Evolutionary conservation across 495 filamentous ascomycete species (phyloP), one percentile per base, ranked within the genome.

Genomic region (Aspergillus saccharolyticus): DNA sequence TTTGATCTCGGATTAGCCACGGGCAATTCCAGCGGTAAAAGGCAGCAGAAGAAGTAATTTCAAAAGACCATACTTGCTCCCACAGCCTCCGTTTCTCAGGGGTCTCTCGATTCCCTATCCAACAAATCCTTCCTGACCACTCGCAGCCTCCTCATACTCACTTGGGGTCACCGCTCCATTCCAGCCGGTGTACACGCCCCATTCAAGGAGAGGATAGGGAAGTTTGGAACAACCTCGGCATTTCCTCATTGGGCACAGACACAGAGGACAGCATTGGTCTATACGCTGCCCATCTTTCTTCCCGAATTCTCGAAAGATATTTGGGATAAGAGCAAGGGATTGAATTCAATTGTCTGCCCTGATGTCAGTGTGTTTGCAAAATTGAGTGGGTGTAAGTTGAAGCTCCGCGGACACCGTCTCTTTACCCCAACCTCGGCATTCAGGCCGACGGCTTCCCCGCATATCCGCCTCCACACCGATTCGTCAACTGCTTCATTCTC

Each of bases 181-280:
- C 53, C 58, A 60, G 22, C 58, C 53, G 4, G 53, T 52, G 48
- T 56, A 56, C 0, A 53, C 58, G 0, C 58, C 58, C 19, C 52
- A 7, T 44, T 60, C 48, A n/a, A n/a, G n/a, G n/a, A n/a, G n/a
- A n/a, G n/a, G n/a, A n/a, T n/a, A n/a, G n/a, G n/a, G n/a, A n/a
- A n/a, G n/a, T n/a, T n/a, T n/a, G n/a, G n/a, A n/a, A n/a, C 7
- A 2, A 39, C 33, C 33, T 39, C 33, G 33, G 33, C 33, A 39
- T 39, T 39, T 39, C 33, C 33, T 39, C 7, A 39, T 39, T 12
- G 33, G 33, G 33, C 33, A n/a, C n/a, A n/a, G n/a, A n/a, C n/a
- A n/a, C n/a, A n/a, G n/a, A n/a, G n/a, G n/a, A n/a, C n/a, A n/a
- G n/a, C n/a, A n/a, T n/a, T n/a, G n/a, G n/a, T n/a, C n/a, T n/a